Conservation (phyloP, 805 yeast species). For the Schizosaccharomyces octosporus region DNA sequence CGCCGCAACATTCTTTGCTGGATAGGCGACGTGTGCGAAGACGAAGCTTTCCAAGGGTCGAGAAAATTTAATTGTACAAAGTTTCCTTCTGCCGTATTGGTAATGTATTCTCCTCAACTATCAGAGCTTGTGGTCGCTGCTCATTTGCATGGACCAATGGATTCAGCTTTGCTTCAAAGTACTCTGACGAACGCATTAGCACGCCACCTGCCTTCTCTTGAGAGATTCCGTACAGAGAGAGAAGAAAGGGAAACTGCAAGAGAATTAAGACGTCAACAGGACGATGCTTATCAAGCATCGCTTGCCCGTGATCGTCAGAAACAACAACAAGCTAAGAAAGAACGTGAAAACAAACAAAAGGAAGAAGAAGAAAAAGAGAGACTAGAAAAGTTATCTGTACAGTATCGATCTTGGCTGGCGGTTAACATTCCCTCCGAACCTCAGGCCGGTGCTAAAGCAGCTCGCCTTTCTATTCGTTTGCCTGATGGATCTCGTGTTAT, state of each 20-base stretch:
- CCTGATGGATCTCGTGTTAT: neutral
- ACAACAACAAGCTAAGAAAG: constrained; percentile 13
- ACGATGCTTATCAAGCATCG: constrained; percentile 48
- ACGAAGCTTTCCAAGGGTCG: constrained; percentile 46
- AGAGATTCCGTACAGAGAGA: constrained; percentile 35
- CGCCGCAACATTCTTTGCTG: constrained; percentile 40
- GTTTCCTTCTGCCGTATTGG: neutral
- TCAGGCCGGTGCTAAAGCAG: neutral
- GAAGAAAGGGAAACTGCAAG: constrained; percentile 31
- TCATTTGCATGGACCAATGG: constrained; percentile 25
- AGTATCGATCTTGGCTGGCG: constrained; percentile 5
- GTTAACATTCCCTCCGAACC: neutral
- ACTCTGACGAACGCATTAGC: constrained; percentile 24
- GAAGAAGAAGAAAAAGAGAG: constrained; percentile 8
- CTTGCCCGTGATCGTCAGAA: constrained; percentile 40
- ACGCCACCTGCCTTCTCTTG: constrained; percentile 36
- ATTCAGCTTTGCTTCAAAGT: constrained; percentile 11
- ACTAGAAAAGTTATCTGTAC: constrained; percentile 3
- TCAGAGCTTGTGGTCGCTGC: neutral
- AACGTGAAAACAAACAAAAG: constrained; percentile 9
- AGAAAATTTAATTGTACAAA: neutral
- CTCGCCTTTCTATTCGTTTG: neutral
- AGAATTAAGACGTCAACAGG: constrained; percentile 47
- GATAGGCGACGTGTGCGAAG: constrained; percentile 67
- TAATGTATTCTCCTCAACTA: neutral